A percentile compares a stretch with the other conserved stretches of the same genome.
Conservation (phyloP, 805 yeast species). For the Sugiyamaella mastotermitis region DNA sequence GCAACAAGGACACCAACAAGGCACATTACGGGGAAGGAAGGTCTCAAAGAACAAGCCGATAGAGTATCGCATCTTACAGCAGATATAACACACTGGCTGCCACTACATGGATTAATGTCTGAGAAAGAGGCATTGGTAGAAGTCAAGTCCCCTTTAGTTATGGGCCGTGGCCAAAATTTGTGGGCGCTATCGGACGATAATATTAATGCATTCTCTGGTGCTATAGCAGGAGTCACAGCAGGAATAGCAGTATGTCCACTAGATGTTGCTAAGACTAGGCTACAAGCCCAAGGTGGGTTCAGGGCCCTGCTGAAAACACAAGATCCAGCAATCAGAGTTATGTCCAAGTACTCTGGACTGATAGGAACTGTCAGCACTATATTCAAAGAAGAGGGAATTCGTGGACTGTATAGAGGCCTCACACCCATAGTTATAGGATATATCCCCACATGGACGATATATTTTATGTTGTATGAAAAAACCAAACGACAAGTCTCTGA, state of each 20-base stretch:
- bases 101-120: too few species aligned
- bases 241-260: slow-evolving; percentile 91
- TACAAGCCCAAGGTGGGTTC: slow-evolving; percentile 80
- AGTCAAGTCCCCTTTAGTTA: slow-evolving; percentile 4
- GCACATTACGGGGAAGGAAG: too few species aligned
- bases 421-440: slow-evolving; percentile 92
- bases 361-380: slow-evolving; percentile 60
- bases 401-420: slow-evolving; percentile 84
- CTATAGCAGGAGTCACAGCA: slow-evolving; percentile 85
- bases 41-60: too few species aligned
- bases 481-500: slow-evolving; percentile 51
- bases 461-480: slow-evolving; percentile 82
- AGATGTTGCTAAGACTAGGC: slow-evolving; percentile 89
- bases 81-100: too few species aligned
- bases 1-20: too few species aligned
- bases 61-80: too few species aligned
- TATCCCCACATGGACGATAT: slow-evolving; percentile 96
- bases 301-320: slow-evolving; percentile 15
- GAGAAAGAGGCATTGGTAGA: slow-evolving; percentile 7
- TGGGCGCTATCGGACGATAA: slow-evolving; percentile 19
- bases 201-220: slow-evolving; percentile 80
- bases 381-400: slow-evolving; percentile 66
- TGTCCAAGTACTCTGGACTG: slow-evolving; percentile 21
- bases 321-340: slow-evolving; percentile 8
- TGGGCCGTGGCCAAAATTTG: slow-evolving; percentile 6